Evolutionary conservation across 75 land plant genomes (phyloP).

Genomic region (Isoetes taiwanensis): DNA sequence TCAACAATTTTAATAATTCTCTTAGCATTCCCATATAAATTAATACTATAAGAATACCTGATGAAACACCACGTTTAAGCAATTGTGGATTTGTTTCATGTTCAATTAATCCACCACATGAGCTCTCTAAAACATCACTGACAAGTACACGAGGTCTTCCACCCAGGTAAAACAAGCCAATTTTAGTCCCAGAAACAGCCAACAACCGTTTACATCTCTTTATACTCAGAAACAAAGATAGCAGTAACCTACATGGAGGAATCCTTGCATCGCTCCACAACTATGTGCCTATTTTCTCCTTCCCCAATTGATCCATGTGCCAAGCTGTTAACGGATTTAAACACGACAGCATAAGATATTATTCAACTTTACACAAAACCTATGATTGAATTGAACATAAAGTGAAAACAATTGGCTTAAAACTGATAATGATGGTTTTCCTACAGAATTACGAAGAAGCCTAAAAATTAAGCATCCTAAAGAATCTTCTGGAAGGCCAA

Average conservation of each 20-base stretch:
- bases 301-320: constrained; percentile 86
- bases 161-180: not conserved
- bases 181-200: not conserved
- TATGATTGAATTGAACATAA: too few relatives aligned
- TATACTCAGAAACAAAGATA: constrained; percentile 1
- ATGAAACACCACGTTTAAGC: constrained; percentile 28
- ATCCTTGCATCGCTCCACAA: constrained; percentile 58
- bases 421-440: not conserved
- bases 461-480: not conserved
- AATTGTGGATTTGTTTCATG: constrained; percentile 28
- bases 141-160: constrained; percentile 69
- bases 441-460: not conserved
- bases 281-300: constrained; percentile 67
- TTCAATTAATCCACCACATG: constrained; percentile 34
- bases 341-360: not conserved
- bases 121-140: constrained; percentile 65
- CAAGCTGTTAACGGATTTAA: constrained; percentile 34
- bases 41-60: constrained; percentile 14
- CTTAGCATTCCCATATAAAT: not conserved
- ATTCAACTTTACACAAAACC: not conserved
- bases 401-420: not conserved
- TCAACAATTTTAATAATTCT: not conserved
- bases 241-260: constrained; percentile 58
- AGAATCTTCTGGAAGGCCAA: not conserved
- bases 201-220: not conserved